Base-by-base conservation (phyloP, 257 asterid species). In the Nicotiana undulata region DNA sequence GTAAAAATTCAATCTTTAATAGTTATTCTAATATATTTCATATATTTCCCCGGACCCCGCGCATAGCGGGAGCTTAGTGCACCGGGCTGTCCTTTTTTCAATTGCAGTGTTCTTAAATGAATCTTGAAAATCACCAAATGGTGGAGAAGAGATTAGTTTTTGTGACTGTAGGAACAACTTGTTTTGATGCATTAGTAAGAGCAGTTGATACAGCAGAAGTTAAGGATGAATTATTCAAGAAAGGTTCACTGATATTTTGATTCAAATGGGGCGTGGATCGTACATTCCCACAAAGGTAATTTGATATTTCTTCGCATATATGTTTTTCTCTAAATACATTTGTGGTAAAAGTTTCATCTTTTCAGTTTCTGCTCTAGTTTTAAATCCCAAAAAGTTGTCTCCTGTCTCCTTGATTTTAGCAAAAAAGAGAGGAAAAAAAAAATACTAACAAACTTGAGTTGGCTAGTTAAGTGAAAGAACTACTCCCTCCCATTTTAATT, bases 241-340 rank as follows among this genome's bases (percentile, higher is more conserved):
- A 87, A 79, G 98, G 98, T 20, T 96, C 64, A 89, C 97, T 1
- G 87, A 91, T 63, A 94, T 96, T 53, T 82, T 90, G 80, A 90
- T 96, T 88, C 99, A 96, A 82, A 92, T 94, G 93, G 99, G 99
- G 0, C 97, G 99, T 22, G 99, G 99, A 16, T 83, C 95, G 11
- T 92, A 89, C 87, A 83, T 86, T 60, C 98, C 98, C 20, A 64
- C 89, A 0, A 92, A 88, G 97, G 98, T 96, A 87, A 85, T 82
- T 13, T 46, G 67, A n/a, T 12, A 18, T 10, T 34, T 29, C 4
- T 76, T 11, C 13, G 18, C 4, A 15, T 53, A 11, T 46, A 8
- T 13, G 22, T 12, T 70, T 12, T 31, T 63, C 10, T 32, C 16
- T 79, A 22, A 68, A 9, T 22, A 31, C 20, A 13, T 29, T 60